phyloP scores from a whole-genome alignment of 257 asterid species.

The Thymus mandschuricus region DNA sequence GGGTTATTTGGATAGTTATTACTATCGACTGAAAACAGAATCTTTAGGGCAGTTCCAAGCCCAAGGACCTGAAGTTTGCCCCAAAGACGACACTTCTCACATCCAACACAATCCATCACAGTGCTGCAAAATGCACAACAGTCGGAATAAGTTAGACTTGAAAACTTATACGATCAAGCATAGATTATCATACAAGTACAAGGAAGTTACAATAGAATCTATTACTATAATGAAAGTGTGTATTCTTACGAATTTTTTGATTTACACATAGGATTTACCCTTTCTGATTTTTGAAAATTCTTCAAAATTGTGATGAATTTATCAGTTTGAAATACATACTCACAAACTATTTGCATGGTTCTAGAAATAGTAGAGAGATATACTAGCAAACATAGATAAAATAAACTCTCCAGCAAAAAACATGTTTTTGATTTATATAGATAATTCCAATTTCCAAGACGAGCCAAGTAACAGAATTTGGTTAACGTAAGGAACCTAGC shows the following conservation, averaged over 20 bases:
- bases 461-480: constrained; percentile 1
- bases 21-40: constrained; percentile 81
- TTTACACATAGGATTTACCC: too few relatives aligned
- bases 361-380: too few relatives aligned
- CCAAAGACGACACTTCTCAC: constrained; percentile 97
- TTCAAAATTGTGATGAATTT: too few relatives aligned
- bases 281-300: too few relatives aligned
- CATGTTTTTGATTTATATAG: background rate
- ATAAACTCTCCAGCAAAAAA: too few relatives aligned
- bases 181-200: background rate
- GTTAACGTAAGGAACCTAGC: constrained; percentile 3
- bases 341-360: too few relatives aligned
- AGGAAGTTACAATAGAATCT: too few relatives aligned
- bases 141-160: constrained; percentile 14
- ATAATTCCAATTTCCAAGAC: background rate
- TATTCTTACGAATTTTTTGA: too few relatives aligned
- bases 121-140: constrained; percentile 55
- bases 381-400: too few relatives aligned
- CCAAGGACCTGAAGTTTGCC: constrained; percentile 96
- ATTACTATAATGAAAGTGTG: too few relatives aligned
- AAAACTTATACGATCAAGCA: constrained; percentile 14
- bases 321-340: too few relatives aligned
- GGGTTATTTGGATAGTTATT: constrained; percentile 48
- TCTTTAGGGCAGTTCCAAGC: constrained; percentile 95
- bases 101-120: constrained; percentile 95